Evolutionary conservation across 1,284 basidiomycete genomes (phyloP).

Genomic region (Hymenochaete sp.): DNA sequence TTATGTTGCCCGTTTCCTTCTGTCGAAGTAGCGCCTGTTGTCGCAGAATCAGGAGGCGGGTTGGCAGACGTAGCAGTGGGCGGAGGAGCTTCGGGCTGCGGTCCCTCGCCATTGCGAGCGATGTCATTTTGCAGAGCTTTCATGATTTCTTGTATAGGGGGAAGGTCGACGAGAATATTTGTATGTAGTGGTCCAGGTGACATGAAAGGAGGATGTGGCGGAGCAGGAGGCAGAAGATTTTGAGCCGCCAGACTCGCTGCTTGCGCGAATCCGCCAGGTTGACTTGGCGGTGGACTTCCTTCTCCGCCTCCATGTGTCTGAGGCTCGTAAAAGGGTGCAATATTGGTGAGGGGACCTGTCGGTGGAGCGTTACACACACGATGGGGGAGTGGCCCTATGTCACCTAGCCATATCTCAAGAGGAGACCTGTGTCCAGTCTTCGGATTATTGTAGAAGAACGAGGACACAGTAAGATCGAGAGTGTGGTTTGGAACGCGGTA

Average conservation of each 20-base stretch:
- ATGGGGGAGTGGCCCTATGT: constrained; percentile 71
- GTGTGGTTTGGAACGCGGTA: constrained; percentile 68
- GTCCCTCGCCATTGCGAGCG: constrained; percentile 25
- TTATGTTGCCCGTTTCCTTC: too few relatives aligned
- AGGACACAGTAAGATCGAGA: constrained; percentile 75
- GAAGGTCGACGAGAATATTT: constrained; percentile 72
- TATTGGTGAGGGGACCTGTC: constrained; percentile 53
- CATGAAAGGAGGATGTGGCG: constrained; percentile 44
- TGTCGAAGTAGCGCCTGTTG: constrained; percentile 19
- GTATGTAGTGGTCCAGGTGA: constrained; percentile 52
- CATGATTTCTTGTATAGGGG: constrained; percentile 58
- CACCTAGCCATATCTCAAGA: constrained; percentile 83
- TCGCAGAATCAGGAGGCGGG: constrained; percentile 15
- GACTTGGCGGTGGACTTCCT: constrained; percentile 15
- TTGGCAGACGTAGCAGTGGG: constrained; percentile 14
- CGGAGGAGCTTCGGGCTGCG: background rate
- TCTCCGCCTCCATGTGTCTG: too few relatives aligned
- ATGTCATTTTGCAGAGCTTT: constrained; percentile 66
- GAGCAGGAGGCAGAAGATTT: constrained; percentile 26
- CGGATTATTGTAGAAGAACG: constrained; percentile 72
- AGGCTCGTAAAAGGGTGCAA: constrained; percentile 38
- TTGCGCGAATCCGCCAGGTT: constrained; percentile 2
- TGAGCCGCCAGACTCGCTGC: constrained; percentile 21
- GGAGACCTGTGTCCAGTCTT: constrained; percentile 56
- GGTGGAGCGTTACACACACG: constrained; percentile 62